phyloP scores from a whole-genome alignment of 148 eudicot species.

The Pharnaceum exiguum region DNA sequence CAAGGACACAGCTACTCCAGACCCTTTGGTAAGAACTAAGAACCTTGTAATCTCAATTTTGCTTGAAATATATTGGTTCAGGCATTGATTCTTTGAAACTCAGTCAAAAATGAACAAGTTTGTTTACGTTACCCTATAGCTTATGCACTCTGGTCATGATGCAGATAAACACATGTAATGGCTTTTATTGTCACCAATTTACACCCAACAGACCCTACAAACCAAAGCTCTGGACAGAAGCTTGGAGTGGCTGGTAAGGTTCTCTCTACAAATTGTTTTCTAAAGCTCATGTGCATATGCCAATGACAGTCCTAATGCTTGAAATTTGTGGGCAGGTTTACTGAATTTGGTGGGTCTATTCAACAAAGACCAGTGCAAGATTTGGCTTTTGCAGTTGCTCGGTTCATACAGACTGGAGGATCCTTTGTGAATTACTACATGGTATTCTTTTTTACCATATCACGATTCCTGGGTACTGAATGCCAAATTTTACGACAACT shows the following conservation, averaged over 20 bases:
- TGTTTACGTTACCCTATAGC: neutral
- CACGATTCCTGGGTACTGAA: neutral
- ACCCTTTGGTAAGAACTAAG: slow-evolving; percentile 56
- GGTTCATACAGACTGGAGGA: slow-evolving; percentile 80
- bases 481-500: neutral
- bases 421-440: slow-evolving; percentile 91
- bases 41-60: neutral
- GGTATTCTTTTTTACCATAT: slow-evolving; percentile 34
- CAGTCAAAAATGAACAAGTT: neutral
- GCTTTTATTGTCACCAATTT: slow-evolving; percentile 81
- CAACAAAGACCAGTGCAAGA: slow-evolving; percentile 81
- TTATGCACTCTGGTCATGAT: slow-evolving; percentile 9
- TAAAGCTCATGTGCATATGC: neutral
- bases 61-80: neutral
- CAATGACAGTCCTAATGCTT: neutral
- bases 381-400: slow-evolving; percentile 85
- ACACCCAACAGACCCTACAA: slow-evolving; percentile 74
- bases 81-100: neutral
- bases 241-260: slow-evolving; percentile 91
- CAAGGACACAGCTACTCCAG: slow-evolving; percentile 88
- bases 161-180: slow-evolving; percentile 94
- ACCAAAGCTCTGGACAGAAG: slow-evolving; percentile 88
- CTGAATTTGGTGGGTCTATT: slow-evolving; percentile 78
- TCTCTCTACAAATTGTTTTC: neutral
- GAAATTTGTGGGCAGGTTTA: slow-evolving; percentile 42